A percentile compares a stretch with the other conserved stretches of the same genome.
Evolutionary conservation across 2,329 filamentous ascomycete species (phyloP).

Genomic region (Colletotrichum horii): DNA sequence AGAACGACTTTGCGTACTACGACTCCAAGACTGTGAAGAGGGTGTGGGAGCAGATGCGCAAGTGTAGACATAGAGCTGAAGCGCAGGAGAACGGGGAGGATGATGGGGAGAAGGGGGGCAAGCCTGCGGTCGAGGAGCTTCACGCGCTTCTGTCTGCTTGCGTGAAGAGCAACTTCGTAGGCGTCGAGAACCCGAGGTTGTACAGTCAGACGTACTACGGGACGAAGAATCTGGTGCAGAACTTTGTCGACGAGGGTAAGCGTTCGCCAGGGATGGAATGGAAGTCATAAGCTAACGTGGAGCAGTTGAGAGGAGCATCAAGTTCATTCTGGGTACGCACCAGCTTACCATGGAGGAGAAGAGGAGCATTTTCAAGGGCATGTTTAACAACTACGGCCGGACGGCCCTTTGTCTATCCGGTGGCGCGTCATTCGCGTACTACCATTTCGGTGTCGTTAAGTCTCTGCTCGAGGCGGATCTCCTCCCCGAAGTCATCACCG

Average conservation of each 20-base stretch:
- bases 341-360: conserved; percentile 77
- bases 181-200: conserved; percentile 90
- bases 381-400: conserved; percentile 89
- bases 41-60: conserved; percentile 77
- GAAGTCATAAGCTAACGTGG: conserved; percentile 13
- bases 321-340: conserved; percentile 70
- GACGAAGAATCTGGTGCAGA: conserved; percentile 93
- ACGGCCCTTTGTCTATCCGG: conserved; percentile 93
- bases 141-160: conserved; percentile 83
- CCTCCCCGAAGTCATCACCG: conserved; percentile 92
- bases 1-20: conserved; percentile 83
- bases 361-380: conserved; percentile 81
- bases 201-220: conserved; percentile 98
- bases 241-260: conserved; percentile 83
- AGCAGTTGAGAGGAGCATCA: conserved; percentile 68
- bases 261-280: conserved; percentile 15
- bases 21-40: conserved; percentile 82
- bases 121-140: conserved; percentile 72
- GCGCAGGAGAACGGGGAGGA: conserved; percentile 41
- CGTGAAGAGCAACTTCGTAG: conserved; percentile 97
- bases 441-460: conserved; percentile 92
- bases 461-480: conserved; percentile 86
- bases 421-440: conserved; percentile 93
- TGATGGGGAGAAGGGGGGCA: conserved; percentile 40
- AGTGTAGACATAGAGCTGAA: conserved; percentile 66